These are phyloP conservation scores for Phytophthora cryptogea DNA, from an alignment of 352 stramenopile genomes.

Conservation along the genomic window DNA sequence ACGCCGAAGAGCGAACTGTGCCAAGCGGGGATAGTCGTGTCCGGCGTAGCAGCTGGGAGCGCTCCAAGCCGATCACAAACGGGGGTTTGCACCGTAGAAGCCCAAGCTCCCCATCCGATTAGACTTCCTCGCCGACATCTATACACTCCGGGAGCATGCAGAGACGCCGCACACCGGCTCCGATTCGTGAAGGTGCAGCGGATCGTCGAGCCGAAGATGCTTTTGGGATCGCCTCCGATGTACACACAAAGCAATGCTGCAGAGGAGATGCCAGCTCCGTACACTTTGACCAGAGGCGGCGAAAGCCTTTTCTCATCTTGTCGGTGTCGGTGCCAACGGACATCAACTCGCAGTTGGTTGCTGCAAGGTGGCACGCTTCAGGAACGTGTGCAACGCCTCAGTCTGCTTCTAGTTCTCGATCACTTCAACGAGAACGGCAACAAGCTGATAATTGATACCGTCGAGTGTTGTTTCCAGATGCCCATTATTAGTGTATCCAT, in stretches of 20 bases:
- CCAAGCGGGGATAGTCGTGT: conserved; percentile 24
- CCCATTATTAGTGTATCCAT: neutral
- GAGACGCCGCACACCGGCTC: conserved; percentile 6
- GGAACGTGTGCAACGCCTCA: conserved; percentile 1
- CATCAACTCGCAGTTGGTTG: neutral
- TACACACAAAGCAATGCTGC: neutral
- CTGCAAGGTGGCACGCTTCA: neutral
- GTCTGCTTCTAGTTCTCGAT: neutral
- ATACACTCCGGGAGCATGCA: conserved; percentile 4
- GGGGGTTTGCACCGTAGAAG: conserved; percentile 6
- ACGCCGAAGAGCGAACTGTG: conserved; percentile 12
- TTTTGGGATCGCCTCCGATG: conserved; percentile 7
- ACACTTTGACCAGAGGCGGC: neutral
- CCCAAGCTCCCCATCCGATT: conserved; percentile 23
- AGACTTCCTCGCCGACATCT: conserved; percentile 19
- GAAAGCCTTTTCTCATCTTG: too few species aligned
- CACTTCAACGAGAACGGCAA: conserved; percentile 11
- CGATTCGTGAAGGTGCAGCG: neutral
- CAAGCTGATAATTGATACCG: neutral
- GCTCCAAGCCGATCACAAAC: conserved; percentile 4
- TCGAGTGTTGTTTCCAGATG: neutral
- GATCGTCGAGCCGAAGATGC: conserved; percentile 15
- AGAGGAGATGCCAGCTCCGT: neutral
- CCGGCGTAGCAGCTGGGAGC: conserved; percentile 24
- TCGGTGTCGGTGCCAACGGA: neutral